Percentiles rank a stretch among this genome's conserved stretches.
phyloP scores from a whole-genome alignment of 306 rosid species.

The Erythrophleum fordii region DNA sequence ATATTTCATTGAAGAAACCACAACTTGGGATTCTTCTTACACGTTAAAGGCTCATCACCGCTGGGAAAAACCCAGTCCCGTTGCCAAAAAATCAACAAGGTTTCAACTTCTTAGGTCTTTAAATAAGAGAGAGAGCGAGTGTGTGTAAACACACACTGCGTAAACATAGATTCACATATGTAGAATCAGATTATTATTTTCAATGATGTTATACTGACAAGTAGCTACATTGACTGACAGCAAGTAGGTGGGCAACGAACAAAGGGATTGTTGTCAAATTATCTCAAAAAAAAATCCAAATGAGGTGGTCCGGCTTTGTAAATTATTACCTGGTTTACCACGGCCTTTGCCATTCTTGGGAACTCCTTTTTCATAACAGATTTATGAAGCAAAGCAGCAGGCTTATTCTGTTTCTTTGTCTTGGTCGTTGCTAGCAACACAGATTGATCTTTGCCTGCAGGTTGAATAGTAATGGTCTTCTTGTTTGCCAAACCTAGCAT shows the following conservation, averaged over 20 bases:
- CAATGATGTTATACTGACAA: background rate
- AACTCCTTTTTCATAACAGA: conserved; percentile 93
- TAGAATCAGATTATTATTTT: background rate
- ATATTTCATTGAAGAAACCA: conserved; percentile 54
- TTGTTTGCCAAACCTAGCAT: conserved; percentile 90
- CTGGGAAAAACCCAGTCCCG: background rate
- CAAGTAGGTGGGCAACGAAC: background rate
- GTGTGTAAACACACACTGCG: too few species aligned
- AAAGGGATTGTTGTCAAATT: background rate
- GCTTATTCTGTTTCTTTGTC: conserved; percentile 92
- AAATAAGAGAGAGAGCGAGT: too few species aligned
- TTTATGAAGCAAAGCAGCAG: conserved; percentile 78
- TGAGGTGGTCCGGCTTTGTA: background rate
- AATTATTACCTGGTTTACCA: conserved; percentile 70
- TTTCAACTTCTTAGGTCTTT: background rate
- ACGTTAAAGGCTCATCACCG: conserved; percentile 59
- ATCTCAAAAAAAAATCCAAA: background rate
- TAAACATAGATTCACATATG: too few species aligned
- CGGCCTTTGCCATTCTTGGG: conserved; percentile 80
- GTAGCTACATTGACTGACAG: background rate
- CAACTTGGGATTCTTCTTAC: conserved; percentile 37
- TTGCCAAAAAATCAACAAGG: background rate
- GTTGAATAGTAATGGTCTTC: conserved; percentile 86
- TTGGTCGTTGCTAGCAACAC: conserved; percentile 85
- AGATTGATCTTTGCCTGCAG: conserved; percentile 71